Conservation (phyloP, 352 stramenopile genomes). For the Phytopythium kandeliae region DNA sequence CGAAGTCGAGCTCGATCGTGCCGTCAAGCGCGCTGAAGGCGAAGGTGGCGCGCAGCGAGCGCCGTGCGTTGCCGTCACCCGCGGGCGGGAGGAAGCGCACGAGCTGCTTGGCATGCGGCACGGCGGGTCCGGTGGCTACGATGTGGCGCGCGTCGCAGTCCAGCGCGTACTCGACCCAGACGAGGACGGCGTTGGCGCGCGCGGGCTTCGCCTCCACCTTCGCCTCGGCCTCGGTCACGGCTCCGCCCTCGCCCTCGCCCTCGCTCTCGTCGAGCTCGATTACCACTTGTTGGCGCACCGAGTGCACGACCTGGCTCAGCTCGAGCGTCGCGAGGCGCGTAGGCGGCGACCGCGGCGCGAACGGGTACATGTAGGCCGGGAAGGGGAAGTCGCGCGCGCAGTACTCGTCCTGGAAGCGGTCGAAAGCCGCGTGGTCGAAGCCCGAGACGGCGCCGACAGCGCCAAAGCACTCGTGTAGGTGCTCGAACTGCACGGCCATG, state of each 20-base stretch:
- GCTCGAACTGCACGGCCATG: constrained; percentile 60
- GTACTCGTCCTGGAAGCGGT: constrained; percentile 67
- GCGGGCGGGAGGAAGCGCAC: constrained; percentile 53
- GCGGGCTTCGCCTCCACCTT: no score
- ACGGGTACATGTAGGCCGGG: constrained; percentile 79
- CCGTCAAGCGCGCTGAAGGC: constrained; percentile 55
- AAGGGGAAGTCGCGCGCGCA: constrained; percentile 75
- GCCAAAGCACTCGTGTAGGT: constrained; percentile 76
- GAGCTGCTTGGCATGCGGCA: constrained; percentile 68
- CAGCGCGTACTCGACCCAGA: constrained; percentile 70
- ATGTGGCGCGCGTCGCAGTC: constrained; percentile 35
- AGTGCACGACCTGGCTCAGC: constrained; percentile 39
- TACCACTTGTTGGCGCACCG: constrained; percentile 11
- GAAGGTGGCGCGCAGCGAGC: constrained; percentile 29
- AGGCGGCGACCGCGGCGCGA: constrained; percentile 24
- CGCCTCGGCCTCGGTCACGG: no score
- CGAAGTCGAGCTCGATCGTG: constrained; percentile 49
- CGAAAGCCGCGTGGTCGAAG: constrained; percentile 69
- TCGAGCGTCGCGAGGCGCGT: constrained; percentile 46
- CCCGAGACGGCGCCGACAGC: constrained; percentile 60
- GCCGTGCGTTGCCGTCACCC: neutral
- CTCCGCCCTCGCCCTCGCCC: no score
- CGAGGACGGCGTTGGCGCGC: constrained; percentile 30
- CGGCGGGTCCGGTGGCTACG: constrained; percentile 46
- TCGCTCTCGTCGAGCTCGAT: constrained; percentile 8